phyloP scores from a whole-genome alignment of 2,329 filamentous ascomycete species.

The Neocucurbitaria cava region DNA sequence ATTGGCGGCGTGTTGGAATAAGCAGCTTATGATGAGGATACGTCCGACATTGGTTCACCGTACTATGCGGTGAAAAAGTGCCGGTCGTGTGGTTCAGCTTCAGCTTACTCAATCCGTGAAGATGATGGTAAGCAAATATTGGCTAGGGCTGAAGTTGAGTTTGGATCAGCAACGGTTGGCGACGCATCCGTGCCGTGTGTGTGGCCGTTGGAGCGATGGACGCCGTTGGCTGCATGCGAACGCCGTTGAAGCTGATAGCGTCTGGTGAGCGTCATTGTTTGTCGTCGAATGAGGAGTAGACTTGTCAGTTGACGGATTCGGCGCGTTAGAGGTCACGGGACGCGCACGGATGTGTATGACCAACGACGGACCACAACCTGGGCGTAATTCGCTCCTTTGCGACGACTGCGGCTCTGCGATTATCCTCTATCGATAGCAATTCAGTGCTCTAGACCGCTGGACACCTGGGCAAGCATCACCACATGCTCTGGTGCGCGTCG shows the following conservation, averaged over 20 bases:
- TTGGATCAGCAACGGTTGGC: slow-evolving; percentile 14
- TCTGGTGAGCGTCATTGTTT: slow-evolving; percentile 27
- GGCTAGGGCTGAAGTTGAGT: neutral
- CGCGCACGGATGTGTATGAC: slow-evolving; percentile 14
- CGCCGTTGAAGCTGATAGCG: slow-evolving; percentile 10
- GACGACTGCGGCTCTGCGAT: slow-evolving; percentile 22
- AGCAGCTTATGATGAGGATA: neutral
- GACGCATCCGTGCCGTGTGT: slow-evolving; percentile 10
- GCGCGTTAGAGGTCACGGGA: slow-evolving; percentile 1
- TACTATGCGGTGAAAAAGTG: neutral
- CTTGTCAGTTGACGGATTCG: slow-evolving; percentile 1
- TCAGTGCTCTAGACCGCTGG: slow-evolving; percentile 1
- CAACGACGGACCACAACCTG: slow-evolving; percentile 5
- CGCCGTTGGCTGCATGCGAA: slow-evolving; percentile 18
- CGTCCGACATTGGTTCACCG: neutral
- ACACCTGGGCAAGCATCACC: slow-evolving; percentile 10
- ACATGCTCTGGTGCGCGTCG: slow-evolving; percentile 14
- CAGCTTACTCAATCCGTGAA: neutral
- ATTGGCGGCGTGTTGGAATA: neutral
- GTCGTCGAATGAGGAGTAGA: slow-evolving; percentile 1
- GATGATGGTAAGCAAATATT: neutral
- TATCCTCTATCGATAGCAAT: slow-evolving; percentile 25
- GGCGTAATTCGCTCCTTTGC: slow-evolving; percentile 20
- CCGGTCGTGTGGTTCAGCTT: neutral
- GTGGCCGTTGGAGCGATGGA: slow-evolving; percentile 11